Evolutionary conservation across 805 yeast genomes (phyloP).

Genomic region (Aciculoconidium aculeatum): DNA sequence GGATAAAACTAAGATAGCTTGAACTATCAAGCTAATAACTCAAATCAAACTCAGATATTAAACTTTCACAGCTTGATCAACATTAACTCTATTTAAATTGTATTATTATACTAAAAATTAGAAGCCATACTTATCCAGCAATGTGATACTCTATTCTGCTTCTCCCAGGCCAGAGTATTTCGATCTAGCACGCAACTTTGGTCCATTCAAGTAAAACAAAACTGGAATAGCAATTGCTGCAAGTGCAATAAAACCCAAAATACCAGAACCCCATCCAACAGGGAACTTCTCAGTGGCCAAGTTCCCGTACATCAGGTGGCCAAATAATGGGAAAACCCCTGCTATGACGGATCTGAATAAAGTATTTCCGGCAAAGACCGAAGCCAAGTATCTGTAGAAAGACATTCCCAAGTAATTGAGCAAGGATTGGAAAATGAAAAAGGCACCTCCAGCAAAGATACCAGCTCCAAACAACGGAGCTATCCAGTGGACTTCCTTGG

Average conservation of each 20-base stretch:
- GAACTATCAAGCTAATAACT: too few relatives aligned
- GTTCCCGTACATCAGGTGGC: conserved; percentile 50
- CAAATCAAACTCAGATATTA: too few relatives aligned
- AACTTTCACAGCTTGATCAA: too few relatives aligned
- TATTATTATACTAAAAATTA: too few relatives aligned
- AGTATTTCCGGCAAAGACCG: conserved; percentile 55
- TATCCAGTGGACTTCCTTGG: conserved; percentile 16
- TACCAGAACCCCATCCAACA: conserved; percentile 51
- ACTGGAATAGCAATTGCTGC: conserved; percentile 45
- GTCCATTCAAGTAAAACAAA: conserved; percentile 38
- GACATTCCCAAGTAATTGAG: conserved; percentile 45
- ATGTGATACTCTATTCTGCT: too few relatives aligned
- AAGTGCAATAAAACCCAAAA: conserved; percentile 42
- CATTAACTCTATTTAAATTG: too few relatives aligned
- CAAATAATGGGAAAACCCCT: conserved; percentile 61
- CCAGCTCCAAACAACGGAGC: conserved; percentile 18
- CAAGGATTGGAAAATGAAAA: conserved; percentile 43
- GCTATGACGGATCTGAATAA: conserved; percentile 48
- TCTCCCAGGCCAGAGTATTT: conserved; percentile 33
- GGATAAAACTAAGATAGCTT: too few relatives aligned
- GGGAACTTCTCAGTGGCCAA: conserved; percentile 45
- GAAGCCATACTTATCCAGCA: too few relatives aligned
- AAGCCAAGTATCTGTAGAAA: conserved; percentile 47
- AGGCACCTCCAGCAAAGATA: conserved; percentile 17
- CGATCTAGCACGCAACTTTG: conserved; percentile 40